Evolutionary conservation across 1,284 basidiomycete genomes (phyloP).

Genomic region (Pseudozyma pruni): DNA sequence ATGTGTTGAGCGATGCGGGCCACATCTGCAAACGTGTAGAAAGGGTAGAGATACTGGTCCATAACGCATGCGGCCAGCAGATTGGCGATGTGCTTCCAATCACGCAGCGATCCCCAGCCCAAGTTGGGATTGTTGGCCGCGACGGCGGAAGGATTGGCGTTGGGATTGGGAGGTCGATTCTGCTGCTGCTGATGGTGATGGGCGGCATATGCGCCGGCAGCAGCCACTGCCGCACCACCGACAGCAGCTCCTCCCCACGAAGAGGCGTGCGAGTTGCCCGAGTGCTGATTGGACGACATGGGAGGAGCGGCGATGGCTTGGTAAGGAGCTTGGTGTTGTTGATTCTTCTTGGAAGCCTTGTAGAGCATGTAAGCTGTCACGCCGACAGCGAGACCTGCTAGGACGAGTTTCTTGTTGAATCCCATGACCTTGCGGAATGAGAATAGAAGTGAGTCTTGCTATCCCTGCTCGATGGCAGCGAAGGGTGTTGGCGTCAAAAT

Average conservation of each 20-base stretch:
- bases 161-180: not conserved
- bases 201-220: conserved; percentile 40
- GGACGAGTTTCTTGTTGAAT: conserved; percentile 59
- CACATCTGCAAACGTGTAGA: conserved; percentile 50
- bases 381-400: conserved; percentile 58
- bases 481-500: not conserved
- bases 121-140: conserved; percentile 36
- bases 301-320: conserved; percentile 2
- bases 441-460: not conserved
- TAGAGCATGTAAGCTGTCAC: conserved; percentile 56
- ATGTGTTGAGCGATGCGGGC: conserved; percentile 51
- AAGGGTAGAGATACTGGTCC: conserved; percentile 61
- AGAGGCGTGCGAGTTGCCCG: conserved; percentile 23
- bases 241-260: conserved; percentile 29
- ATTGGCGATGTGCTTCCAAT: conserved; percentile 53
- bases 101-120: conserved; percentile 42
- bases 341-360: conserved; percentile 53
- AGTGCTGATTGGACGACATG: conserved; percentile 19
- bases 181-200: conserved; percentile 37
- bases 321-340: conserved; percentile 17
- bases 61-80: conserved; percentile 54
- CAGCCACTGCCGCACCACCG: conserved; percentile 43
- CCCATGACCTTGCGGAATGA: conserved; percentile 31
- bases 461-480: not conserved
- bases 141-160: not conserved